Base-by-base conservation (phyloP, 169 alveolate genomes). In the Cryptosporidium tyzzeri region DNA sequence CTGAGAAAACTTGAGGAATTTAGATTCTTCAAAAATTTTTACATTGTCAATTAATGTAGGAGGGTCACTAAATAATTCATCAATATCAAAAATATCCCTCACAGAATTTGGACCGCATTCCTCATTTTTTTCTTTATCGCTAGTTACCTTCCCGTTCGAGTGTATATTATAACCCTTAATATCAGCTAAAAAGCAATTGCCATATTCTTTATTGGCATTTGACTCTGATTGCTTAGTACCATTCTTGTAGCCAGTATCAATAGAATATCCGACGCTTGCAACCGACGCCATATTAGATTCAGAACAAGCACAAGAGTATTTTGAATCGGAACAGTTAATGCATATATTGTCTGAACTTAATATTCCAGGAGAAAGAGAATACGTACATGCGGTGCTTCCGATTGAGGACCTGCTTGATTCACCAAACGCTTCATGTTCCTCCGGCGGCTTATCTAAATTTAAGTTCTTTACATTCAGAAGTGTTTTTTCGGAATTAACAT, bases 371-470 rank as follows among this genome's bases (percentile, higher is more conserved):
- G 89, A 80, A 62, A 44, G 68, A 10, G 89, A 61, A 62, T 50
- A 65, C 6, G 89, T 80, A 62, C 71, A 80, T 0, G 68, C 45
- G 23, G 89, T 80, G 35, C 89, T 80, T 23, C 89, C 89, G 6
- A 65, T 45, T 9, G 89, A 80, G 8, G 89, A 80, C 39, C 89
- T 80, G 41, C 80, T 59, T 1, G 89, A 80, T 31, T 62, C 89
- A 18, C 67, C 67, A 10, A 80, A 23, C 14, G 51, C 18, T 29
- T 80, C 89, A 21, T 48, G 59, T 31, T 70, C 65, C 18, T 73
- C 86, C 6, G 18, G 5, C 0, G 55, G 39, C 37, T 73, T 73
- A 10, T 51, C 70, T 7, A 73, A n/a, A 55, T 37, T 55, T 26
- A 73, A 73, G 35, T 55, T 16, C 33, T 31, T 73, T 26, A 73